Percentiles rank a stretch among this genome's conserved stretches.
Evolutionary conservation across 495 filamentous ascomycete species (phyloP).

Genomic region (Lasiosphaeriaceae sp.): DNA sequence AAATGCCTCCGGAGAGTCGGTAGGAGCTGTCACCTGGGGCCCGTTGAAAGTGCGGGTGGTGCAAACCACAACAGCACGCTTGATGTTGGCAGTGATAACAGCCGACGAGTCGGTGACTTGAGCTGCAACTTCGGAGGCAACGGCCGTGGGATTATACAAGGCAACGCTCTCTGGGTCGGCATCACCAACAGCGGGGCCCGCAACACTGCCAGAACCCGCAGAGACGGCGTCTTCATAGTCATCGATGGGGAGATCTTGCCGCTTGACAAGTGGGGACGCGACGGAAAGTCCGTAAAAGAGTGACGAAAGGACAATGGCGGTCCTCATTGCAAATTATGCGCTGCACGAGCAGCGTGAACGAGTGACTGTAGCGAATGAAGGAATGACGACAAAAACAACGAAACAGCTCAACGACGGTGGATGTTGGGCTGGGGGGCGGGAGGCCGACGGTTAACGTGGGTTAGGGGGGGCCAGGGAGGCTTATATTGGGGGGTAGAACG

Average conservation of each 20-base stretch:
- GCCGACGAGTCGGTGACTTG: neutral
- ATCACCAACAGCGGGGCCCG: conserved; percentile 1
- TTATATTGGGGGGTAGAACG: neutral
- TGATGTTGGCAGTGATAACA: conserved; percentile 1
- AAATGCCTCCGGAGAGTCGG: conserved; percentile 11
- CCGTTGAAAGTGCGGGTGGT: conserved; percentile 16
- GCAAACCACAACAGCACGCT: conserved; percentile 8
- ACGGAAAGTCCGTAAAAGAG: conserved; percentile 9
- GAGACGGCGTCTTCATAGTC: conserved; percentile 4
- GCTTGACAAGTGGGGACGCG: conserved; percentile 6
- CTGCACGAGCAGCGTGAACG: neutral
- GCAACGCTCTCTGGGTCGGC: neutral
- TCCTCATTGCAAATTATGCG: conserved; percentile 6
- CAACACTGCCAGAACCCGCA: neutral
- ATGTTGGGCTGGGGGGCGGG: neutral
- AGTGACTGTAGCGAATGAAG: neutral
- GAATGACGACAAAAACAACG: neutral
- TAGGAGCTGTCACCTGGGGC: conserved; percentile 2
- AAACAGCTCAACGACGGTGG: neutral
- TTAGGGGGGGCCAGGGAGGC: neutral
- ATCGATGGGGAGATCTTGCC: conserved; percentile 6
- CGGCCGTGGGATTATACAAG: conserved; percentile 1
- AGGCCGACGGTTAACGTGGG: neutral
- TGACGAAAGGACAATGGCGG: conserved; percentile 7
- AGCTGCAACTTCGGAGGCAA: neutral